A percentile compares a stretch with the other conserved stretches of the same genome.
Evolutionary conservation across 164 flowering plant species (phyloP).

Genomic region (Tetrastigma voinierianum): DNA sequence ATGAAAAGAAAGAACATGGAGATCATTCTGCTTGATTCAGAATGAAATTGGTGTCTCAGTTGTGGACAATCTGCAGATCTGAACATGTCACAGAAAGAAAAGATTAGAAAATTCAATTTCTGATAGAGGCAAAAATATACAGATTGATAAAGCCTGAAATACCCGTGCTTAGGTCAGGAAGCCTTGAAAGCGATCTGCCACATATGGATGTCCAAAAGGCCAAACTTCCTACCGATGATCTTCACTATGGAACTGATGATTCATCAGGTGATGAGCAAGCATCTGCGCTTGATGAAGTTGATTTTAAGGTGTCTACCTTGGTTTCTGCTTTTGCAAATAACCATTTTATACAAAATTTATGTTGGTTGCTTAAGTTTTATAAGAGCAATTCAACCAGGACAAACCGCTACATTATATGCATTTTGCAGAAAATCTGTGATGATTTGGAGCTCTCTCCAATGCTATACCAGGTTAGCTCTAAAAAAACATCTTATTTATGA

Average conservation of each 20-base stretch:
- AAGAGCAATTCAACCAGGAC: constrained; percentile 67
- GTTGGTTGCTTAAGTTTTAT: constrained; percentile 93
- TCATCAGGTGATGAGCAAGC: constrained; percentile 69
- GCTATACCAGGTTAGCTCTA: constrained; percentile 78
- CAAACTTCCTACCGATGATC: constrained; percentile 26
- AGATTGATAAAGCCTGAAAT: constrained; percentile 28
- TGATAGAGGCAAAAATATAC: constrained; percentile 30
- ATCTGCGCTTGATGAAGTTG: constrained; percentile 61
- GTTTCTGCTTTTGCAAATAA: constrained; percentile 69
- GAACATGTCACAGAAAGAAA: background rate
- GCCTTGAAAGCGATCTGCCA: constrained; percentile 16
- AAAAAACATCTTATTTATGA: constrained; percentile 2
- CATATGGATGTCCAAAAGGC: constrained; percentile 19
- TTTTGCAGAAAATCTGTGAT: constrained; percentile 70
- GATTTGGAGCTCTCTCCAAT: constrained; percentile 92
- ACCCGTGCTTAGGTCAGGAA: constrained; percentile 11
- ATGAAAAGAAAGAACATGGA: constrained; percentile 23
- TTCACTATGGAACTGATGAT: constrained; percentile 33
- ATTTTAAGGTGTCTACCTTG: constrained; percentile 66
- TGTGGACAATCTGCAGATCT: constrained; percentile 24
- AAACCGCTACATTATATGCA: constrained; percentile 66
- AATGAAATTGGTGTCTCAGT: constrained; percentile 25
- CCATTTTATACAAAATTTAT: constrained; percentile 62
- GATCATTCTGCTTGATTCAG: constrained; percentile 17
- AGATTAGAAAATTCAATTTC: constrained; percentile 13